Base-by-base conservation (phyloP, 1,284 basidiomycete species). In the Ganoderma multipileum region DNA sequence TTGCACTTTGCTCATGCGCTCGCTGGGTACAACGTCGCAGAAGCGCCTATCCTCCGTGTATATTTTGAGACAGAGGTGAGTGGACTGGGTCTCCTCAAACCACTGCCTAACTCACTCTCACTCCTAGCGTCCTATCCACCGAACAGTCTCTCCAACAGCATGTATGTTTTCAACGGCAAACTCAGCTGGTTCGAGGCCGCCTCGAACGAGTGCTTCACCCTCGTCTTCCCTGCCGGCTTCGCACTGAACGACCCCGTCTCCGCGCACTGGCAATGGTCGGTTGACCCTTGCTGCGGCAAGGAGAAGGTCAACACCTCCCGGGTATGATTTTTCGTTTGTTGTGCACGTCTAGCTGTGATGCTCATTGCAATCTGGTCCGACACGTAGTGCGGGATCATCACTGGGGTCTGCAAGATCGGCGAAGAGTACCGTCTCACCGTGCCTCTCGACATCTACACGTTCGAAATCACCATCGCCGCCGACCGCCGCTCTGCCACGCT, bases 191-290 rank as follows among this genome's bases (percentile, higher is more conserved):
- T 50, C 36, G 11, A 39, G n/a, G 20, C 11, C 0, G 57, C 57
- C 4, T 38, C 30, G 36, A 23, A n/a, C 57, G 57, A 58, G 57
- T 33, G n/a, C 33, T 38, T 58, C 33, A 58, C 57, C 20, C 30
- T 58, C 57, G 57, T 58, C 36, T 58, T 58, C 57, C 57, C 57
- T 9, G 30, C 18, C 12, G 57, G 57, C n/a, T n/a, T 58, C n/a
- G 57, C 57, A 0, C 20, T 58, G 33, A 58, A 58, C 57, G 57
- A 58, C n/a, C 57, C 57, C 3, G 57, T 58, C 36, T 38, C n/a
- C 57, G 57, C 57, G 20, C 36, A 58, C 57, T 58, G 57, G 57
- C 57, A 58, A 16, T 58, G 57, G 57, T 38, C 57, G 3, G 36
- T 38, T 3, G 57, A 38, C 23, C n/a, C 57, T 7, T 38, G n/a